Conservation (phyloP, 106 monocot genomes). For the Phalaenopsis equestris region DNA sequence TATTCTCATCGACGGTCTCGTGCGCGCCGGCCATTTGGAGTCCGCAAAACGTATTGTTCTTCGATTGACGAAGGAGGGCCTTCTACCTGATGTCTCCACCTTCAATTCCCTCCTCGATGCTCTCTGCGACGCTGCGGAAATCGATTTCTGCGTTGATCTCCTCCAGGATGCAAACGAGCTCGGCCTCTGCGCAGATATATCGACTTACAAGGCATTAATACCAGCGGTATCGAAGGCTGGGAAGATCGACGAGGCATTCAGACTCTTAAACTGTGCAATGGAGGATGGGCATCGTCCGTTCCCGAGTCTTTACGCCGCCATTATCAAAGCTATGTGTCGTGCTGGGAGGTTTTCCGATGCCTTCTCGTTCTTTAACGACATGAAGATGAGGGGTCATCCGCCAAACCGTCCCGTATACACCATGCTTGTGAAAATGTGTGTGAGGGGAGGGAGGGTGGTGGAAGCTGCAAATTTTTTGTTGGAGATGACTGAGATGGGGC, state of each 20-base stretch:
- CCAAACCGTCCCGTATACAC: slow-evolving; percentile 89
- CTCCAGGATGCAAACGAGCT: slow-evolving; percentile 46
- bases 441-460: slow-evolving; percentile 65
- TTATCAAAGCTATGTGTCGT: slow-evolving; percentile 74
- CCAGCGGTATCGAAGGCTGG: slow-evolving; percentile 66
- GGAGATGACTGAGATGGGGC: slow-evolving; percentile 81
- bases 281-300: slow-evolving; percentile 77
- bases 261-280: slow-evolving; percentile 45
- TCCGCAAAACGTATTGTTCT: slow-evolving; percentile 66
- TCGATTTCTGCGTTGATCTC: slow-evolving; percentile 50
- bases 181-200: slow-evolving; percentile 68
- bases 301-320: slow-evolving; percentile 79
- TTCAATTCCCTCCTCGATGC: slow-evolving; percentile 76
- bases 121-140: slow-evolving; percentile 48
- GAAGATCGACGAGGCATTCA: slow-evolving; percentile 67
- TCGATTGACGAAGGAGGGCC: slow-evolving; percentile 83
- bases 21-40: slow-evolving; percentile 75
- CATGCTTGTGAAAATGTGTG: slow-evolving; percentile 94
- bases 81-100: slow-evolving; percentile 69
- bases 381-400: slow-evolving; percentile 72
- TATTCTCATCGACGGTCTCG: slow-evolving; percentile 76
- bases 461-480: slow-evolving; percentile 84
- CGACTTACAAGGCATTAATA: slow-evolving; percentile 76
- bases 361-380: slow-evolving; percentile 62
- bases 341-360: slow-evolving; percentile 83